Conservation (phyloP, 768 basidiomycete species). For the Mycena belliarum region DNA sequence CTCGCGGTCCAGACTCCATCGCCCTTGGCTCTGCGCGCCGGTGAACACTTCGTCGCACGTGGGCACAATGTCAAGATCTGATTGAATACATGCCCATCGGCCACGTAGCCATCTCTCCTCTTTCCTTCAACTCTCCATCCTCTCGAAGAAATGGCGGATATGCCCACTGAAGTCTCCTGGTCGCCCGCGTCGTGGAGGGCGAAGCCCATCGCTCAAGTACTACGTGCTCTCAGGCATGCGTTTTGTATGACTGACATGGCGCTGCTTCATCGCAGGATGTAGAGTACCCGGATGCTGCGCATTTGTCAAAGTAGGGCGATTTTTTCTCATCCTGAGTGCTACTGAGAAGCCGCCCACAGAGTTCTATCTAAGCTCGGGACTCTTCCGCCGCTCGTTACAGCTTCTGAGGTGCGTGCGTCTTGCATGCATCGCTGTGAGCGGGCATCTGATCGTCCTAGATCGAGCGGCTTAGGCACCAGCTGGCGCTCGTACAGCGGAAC, state of each 20-base stretch:
- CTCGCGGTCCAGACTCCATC: too few species aligned
- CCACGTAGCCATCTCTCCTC: too few species aligned
- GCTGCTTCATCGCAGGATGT: conserved; percentile 53
- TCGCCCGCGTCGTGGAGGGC: conserved; percentile 77
- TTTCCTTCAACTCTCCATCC: too few species aligned
- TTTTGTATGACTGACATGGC: background rate
- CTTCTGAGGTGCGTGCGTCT: conserved; percentile 71
- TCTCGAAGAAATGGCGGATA: too few species aligned
- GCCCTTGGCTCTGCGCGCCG: too few species aligned
- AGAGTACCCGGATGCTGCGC: conserved; percentile 62
- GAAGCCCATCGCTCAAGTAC: conserved; percentile 76
- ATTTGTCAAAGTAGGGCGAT: conserved; percentile 55
- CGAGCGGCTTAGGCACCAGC: conserved; percentile 79
- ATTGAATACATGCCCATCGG: too few species aligned
- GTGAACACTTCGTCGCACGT: too few species aligned
- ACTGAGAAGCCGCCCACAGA: conserved; percentile 35
- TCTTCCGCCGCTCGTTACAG: conserved; percentile 90
- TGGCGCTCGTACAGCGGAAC: conserved; percentile 78
- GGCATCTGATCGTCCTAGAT: conserved; percentile 48
- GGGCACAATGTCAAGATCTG: too few species aligned
- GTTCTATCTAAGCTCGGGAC: conserved; percentile 75
- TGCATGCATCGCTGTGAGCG: conserved; percentile 1
- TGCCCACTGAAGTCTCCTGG: too few species aligned
- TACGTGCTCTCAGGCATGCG: too few species aligned
- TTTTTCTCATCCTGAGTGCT: conserved; percentile 1